These are phyloP conservation scores for Ambrosia artemisiifolia DNA, from an alignment of 129 eudicot genomes.

Conservation along the genomic window DNA sequence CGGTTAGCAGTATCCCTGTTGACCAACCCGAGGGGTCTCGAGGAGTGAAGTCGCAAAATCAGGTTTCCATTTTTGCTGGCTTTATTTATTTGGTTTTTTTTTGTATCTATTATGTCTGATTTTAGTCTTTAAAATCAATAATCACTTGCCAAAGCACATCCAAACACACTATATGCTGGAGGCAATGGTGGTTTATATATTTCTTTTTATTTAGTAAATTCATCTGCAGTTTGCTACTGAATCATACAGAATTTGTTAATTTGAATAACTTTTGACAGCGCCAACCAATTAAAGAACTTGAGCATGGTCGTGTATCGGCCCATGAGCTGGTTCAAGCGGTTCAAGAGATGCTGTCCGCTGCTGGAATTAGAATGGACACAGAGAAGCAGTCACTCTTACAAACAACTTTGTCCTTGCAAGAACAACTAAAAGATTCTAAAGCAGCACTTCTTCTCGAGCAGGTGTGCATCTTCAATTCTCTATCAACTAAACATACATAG, in stretches of 20 bases:
- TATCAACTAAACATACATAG: background rate
- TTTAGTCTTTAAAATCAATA: background rate
- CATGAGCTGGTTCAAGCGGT: slow-evolving; percentile 94
- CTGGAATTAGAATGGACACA: slow-evolving; percentile 81
- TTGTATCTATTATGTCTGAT: background rate
- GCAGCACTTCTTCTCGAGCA: slow-evolving; percentile 92
- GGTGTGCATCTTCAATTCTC: slow-evolving; percentile 39
- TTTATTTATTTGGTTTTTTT: background rate
- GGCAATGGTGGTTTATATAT: background rate
- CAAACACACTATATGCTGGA: background rate
- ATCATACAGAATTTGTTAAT: background rate
- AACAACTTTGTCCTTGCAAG: slow-evolving; percentile 78
- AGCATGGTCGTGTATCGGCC: slow-evolving; percentile 86
- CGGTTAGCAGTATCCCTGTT: slow-evolving; percentile 25
- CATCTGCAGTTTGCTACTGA: background rate
- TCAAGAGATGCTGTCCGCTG: slow-evolving; percentile 97
- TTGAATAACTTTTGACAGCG: slow-evolving; percentile 20
- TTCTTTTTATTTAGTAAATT: background rate
- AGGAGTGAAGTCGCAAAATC: slow-evolving; percentile 35
- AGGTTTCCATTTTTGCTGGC: slow-evolving; percentile 39
- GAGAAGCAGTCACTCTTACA: slow-evolving; percentile 78
- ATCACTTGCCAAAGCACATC: background rate
- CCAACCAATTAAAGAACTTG: slow-evolving; percentile 65
- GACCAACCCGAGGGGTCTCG: slow-evolving; percentile 51
- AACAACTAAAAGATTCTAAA: slow-evolving; percentile 82